Conservation (phyloP, 2,329 filamentous ascomycete genomes). For the Ampelomyces quisqualis region DNA sequence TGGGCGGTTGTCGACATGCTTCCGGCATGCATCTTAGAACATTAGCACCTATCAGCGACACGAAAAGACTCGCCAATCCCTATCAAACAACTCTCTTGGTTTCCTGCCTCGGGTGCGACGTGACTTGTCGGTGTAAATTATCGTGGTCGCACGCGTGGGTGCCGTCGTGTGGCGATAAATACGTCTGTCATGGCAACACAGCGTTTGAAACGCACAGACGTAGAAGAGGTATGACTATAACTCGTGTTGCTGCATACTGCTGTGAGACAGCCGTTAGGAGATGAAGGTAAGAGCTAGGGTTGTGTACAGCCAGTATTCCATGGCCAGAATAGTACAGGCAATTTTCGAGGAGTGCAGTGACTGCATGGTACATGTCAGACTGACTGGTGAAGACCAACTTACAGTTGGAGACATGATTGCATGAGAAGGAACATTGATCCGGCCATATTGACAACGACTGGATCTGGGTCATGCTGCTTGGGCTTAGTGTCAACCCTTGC, state of each 20-base stretch:
- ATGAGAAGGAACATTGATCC: too few species aligned
- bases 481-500: too few species aligned
- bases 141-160: neutral
- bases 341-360: too few species aligned
- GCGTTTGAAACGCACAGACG: slow-evolving; percentile 4
- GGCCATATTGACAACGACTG: too few species aligned
- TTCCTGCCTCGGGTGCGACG: neutral
- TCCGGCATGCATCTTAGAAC: neutral
- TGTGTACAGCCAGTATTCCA: too few species aligned
- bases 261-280: neutral
- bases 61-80: neutral
- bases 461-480: too few species aligned
- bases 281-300: too few species aligned
- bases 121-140: neutral
- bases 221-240: slow-evolving; percentile 3
- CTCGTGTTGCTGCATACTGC: slow-evolving; percentile 5
- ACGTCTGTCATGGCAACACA: slow-evolving; percentile 15
- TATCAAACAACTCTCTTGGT: neutral
- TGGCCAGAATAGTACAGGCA: too few species aligned
- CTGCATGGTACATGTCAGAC: too few species aligned
- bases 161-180: neutral
- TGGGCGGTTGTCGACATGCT: slow-evolving; percentile 3
- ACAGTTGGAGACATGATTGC: too few species aligned
- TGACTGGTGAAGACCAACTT: too few species aligned
- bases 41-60: neutral